A percentile compares a stretch with the other conserved stretches of the same genome.
Conservation (phyloP, 1,284 basidiomycete genomes). For the Ceratobasidium sp. region DNA sequence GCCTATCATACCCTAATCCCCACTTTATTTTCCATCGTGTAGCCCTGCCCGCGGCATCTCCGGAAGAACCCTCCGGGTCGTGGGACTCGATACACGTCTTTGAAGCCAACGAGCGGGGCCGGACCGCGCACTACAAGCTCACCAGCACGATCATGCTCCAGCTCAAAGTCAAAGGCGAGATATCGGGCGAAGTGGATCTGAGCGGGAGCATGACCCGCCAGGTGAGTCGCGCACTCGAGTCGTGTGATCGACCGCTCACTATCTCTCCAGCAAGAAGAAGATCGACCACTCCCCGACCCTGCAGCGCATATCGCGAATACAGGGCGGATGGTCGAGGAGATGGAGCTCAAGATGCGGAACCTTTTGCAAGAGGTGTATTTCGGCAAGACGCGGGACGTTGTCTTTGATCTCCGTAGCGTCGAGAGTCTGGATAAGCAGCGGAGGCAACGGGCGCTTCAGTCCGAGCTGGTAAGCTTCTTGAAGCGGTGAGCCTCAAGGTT, state of each 20-base stretch:
- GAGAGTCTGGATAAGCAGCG: slow-evolving; percentile 87
- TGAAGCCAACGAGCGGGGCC: slow-evolving; percentile 88
- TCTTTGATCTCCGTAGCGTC: slow-evolving; percentile 88
- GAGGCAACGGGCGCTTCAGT: slow-evolving; percentile 87
- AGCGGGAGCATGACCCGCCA: slow-evolving; percentile 98
- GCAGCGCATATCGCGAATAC: slow-evolving; percentile 91
- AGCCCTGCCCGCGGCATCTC: slow-evolving; percentile 44
- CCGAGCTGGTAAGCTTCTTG: slow-evolving; percentile 92
- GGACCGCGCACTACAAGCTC: slow-evolving; percentile 95
- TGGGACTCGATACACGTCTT: slow-evolving; percentile 99
- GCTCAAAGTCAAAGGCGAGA: slow-evolving; percentile 50
- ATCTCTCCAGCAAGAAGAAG: slow-evolving; percentile 76
- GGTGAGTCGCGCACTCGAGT: slow-evolving; percentile 61
- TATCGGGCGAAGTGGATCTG: slow-evolving; percentile 80
- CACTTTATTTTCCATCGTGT: slow-evolving; percentile 37
- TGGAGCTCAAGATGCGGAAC: slow-evolving; percentile 99
- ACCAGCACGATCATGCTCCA: slow-evolving; percentile 99
- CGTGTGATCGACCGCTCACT: slow-evolving; percentile 8
- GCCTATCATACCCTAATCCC: slow-evolving; percentile 26
- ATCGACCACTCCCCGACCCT: slow-evolving; percentile 79
- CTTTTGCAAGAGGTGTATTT: slow-evolving; percentile 97
- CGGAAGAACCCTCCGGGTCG: slow-evolving; percentile 63
- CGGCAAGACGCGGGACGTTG: slow-evolving; percentile 96
- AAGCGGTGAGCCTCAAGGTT: slow-evolving; percentile 55
- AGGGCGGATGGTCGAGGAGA: slow-evolving; percentile 95